phyloP scores from a whole-genome alignment of 2,329 filamentous ascomycete genomes.

The Colletotrichum gloeosporioides region DNA sequence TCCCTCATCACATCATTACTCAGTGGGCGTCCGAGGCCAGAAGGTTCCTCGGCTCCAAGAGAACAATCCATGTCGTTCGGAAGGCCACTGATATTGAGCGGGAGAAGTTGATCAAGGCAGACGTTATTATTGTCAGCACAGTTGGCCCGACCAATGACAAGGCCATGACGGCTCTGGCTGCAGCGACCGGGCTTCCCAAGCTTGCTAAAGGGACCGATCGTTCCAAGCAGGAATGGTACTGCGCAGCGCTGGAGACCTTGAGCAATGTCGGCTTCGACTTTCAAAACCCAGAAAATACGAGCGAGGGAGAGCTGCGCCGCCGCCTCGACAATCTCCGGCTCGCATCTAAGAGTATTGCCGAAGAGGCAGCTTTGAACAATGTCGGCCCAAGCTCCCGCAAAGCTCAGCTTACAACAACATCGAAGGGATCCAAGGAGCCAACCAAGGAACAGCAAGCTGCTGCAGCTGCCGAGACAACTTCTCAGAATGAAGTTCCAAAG shows the following conservation, averaged over 20 bases:
- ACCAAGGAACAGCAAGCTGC: neutral
- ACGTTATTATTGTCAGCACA: slow-evolving; percentile 43
- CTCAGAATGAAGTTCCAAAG: neutral
- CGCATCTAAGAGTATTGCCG: neutral
- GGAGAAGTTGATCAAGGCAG: slow-evolving; percentile 30
- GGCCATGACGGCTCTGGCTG: neutral
- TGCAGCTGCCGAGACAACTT: neutral
- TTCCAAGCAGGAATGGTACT: neutral
- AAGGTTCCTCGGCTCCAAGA: slow-evolving; percentile 32
- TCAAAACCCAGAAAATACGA: neutral
- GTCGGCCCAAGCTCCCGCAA: slow-evolving; percentile 15
- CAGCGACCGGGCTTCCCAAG: slow-evolving; percentile 4
- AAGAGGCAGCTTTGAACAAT: neutral
- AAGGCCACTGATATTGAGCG: slow-evolving; percentile 1
- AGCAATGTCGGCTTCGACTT: neutral
- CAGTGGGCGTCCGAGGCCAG: slow-evolving; percentile 43
- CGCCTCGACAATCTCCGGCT: neutral
- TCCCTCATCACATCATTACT: slow-evolving; percentile 41
- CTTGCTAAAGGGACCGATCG: neutral
- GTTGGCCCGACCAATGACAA: neutral
- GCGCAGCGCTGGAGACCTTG: neutral
- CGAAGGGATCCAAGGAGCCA: neutral
- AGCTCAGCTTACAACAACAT: neutral
- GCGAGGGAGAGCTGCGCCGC: neutral
- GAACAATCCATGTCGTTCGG: slow-evolving; percentile 31